phyloP scores from a whole-genome alignment of 495 filamentous ascomycete genomes.

The Penicillium manginii region DNA sequence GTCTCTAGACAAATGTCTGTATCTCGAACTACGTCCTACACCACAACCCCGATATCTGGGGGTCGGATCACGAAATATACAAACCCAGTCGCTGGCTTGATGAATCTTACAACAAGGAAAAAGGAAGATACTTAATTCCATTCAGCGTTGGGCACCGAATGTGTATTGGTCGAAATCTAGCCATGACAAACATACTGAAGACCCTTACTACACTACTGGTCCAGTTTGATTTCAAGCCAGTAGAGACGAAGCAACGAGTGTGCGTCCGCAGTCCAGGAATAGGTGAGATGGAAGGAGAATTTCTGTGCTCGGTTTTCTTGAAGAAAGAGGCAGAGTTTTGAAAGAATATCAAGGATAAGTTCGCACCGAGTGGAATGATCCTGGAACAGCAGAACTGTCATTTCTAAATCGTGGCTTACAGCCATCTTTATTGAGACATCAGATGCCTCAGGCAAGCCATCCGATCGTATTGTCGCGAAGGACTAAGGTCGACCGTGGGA shows the following conservation, averaged over 20 bases:
- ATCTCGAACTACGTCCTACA: background rate
- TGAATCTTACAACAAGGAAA: background rate
- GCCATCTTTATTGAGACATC: too few species aligned
- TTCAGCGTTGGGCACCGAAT: background rate
- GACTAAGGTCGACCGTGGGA: too few species aligned
- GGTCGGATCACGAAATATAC: background rate
- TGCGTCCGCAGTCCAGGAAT: background rate
- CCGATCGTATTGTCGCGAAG: too few species aligned
- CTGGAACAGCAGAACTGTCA: too few species aligned
- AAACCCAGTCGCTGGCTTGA: background rate
- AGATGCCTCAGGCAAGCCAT: too few species aligned
- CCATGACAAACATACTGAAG: constrained; percentile 1
- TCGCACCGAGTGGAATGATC: too few species aligned
- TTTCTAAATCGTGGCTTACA: too few species aligned
- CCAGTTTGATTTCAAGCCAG: background rate
- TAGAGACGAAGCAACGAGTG: background rate
- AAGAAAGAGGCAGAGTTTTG: background rate
- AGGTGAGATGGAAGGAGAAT: background rate
- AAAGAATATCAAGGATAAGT: too few species aligned
- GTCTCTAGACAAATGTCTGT: background rate
- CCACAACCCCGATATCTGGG: background rate
- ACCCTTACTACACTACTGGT: background rate
- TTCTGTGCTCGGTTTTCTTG: background rate
- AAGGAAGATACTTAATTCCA: background rate
- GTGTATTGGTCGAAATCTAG: background rate